Percentiles rank a stretch among this genome's conserved stretches.
These are phyloP conservation scores for Fusarium chlamydosporum DNA, from an alignment of 2,329 filamentous ascomycete species.

Conservation along the genomic window DNA sequence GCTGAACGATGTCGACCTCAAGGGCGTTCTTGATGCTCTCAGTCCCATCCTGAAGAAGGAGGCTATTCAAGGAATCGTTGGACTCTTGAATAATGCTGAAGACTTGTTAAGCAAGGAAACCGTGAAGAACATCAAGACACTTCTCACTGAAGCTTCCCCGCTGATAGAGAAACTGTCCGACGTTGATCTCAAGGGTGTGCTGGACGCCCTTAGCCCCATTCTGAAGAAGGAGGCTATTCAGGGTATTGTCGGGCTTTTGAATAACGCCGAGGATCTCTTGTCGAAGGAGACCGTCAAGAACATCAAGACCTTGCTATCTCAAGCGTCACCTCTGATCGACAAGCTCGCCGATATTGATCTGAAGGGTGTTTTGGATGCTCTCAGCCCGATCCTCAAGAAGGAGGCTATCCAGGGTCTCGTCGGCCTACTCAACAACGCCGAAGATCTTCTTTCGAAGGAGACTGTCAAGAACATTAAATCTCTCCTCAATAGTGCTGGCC, in stretches of 20 bases:
- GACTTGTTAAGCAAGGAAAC: constrained; percentile 17
- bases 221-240: constrained; percentile 17
- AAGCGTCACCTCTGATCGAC: constrained; percentile 43
- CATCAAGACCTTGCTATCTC: neutral
- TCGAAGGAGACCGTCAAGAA: constrained; percentile 22
- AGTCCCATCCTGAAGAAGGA: constrained; percentile 26
- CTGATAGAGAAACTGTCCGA: constrained; percentile 13
- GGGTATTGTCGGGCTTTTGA: constrained; percentile 5
- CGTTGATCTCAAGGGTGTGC: constrained; percentile 1
- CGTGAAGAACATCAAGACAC: constrained; percentile 28
- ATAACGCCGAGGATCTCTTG: constrained; percentile 16
- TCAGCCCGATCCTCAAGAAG: constrained; percentile 47
- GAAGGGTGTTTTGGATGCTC: constrained; percentile 49
- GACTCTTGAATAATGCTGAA: constrained; percentile 14
- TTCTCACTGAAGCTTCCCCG: constrained; percentile 7
- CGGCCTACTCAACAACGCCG: constrained; percentile 46
- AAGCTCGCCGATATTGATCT: constrained; percentile 54
- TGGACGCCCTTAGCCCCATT: constrained; percentile 6
- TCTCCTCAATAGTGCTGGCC: constrained; percentile 48
- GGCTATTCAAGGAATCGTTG: constrained; percentile 17
- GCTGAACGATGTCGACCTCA: constrained; percentile 26
- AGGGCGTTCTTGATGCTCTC: constrained; percentile 21
- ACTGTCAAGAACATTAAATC: constrained; percentile 44
- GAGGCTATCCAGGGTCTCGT: constrained; percentile 52
- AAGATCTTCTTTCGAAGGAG: constrained; percentile 39